Base-by-base conservation (phyloP, 169 alveolate species). In the Hammondia hammondi region DNA sequence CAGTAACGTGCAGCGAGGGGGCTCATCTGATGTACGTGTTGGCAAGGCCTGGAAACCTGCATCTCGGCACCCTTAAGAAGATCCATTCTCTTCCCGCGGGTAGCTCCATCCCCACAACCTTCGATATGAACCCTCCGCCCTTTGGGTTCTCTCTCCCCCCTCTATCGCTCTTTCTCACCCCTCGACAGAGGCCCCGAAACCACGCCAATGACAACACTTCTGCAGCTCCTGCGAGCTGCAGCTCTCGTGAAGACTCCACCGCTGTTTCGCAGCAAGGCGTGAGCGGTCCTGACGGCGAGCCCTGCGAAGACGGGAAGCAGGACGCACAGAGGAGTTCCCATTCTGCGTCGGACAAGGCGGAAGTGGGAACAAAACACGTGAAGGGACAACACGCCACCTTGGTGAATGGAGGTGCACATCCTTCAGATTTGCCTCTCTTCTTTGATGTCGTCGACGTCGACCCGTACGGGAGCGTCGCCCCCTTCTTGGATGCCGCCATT, bases 381-480 rank as follows among this genome's bases (percentile, higher is more conserved):
- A 21, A 29, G 81, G 81, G 81, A 29, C n/a, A 29, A 24, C 81
- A 67, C n/a, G 81, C 35, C 24, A 24, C 35, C n/a, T 67, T 24
- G 24, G 24, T 29, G 32, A 29, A 72, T 29, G 48, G 48, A 7
- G 87, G 32, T 24, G 5, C 56, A 32, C 43, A 24, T 10, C 43
- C 43, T 17, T 24, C 71, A 39, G 85, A 27, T 46, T 57, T 52
- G 39, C 95, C 95, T 9, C 57, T 91, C 43, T 85, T 56, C 87
- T 97, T 95, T 61, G 98, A 98, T 93, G 96, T 98, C 21, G 96
- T 98, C 71, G 99, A 98, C 94, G 92, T 98, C 73, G 99, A 98
- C 90, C 99, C 99, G 27, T 98, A 98, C 94, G 99, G 99, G 14
- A 97, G 99, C 3, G 98, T 98, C 71, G 97, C 98, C 35, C 98